phyloP scores from a whole-genome alignment of 257 asterid genomes.

The Primulina tabacum region DNA sequence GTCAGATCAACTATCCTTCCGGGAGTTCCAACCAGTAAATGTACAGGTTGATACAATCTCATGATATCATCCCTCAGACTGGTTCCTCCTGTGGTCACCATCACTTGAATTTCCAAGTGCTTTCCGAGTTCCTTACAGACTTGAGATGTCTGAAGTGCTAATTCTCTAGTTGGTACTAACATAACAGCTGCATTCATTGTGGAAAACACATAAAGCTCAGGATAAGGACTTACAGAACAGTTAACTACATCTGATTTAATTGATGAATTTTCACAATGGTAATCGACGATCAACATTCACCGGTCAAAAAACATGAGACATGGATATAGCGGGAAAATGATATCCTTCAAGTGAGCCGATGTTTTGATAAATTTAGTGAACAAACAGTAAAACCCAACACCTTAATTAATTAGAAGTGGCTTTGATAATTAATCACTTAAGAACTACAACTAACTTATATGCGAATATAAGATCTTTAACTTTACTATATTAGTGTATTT shows the following conservation, averaged over 20 bases:
- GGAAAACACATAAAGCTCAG: neutral
- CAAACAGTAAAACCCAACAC: neutral
- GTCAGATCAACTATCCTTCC: constrained; percentile 29
- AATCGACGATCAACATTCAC: neutral
- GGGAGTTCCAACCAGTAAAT: constrained; percentile 28
- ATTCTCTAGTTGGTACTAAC: constrained; percentile 18
- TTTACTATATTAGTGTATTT: neutral
- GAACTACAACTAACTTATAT: neutral
- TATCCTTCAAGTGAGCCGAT: neutral
- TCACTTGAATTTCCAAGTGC: constrained; percentile 25
- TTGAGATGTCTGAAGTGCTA: constrained; percentile 30
- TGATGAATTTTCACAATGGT: neutral
- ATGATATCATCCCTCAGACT: constrained; percentile 29
- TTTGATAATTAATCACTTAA: neutral
- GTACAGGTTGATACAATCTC: constrained; percentile 29
- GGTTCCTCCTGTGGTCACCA: constrained; percentile 31
- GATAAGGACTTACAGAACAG: neutral
- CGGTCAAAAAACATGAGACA: neutral
- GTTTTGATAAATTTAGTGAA: too few relatives aligned
- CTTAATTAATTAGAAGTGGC: neutral
- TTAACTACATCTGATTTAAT: neutral
- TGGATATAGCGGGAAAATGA: neutral
- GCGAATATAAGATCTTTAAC: neutral
- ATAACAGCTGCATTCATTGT: constrained; percentile 13
- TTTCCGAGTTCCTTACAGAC: constrained; percentile 29